Conservation (phyloP, 2,329 filamentous ascomycete species). For the Tolypocladium amazonense region DNA sequence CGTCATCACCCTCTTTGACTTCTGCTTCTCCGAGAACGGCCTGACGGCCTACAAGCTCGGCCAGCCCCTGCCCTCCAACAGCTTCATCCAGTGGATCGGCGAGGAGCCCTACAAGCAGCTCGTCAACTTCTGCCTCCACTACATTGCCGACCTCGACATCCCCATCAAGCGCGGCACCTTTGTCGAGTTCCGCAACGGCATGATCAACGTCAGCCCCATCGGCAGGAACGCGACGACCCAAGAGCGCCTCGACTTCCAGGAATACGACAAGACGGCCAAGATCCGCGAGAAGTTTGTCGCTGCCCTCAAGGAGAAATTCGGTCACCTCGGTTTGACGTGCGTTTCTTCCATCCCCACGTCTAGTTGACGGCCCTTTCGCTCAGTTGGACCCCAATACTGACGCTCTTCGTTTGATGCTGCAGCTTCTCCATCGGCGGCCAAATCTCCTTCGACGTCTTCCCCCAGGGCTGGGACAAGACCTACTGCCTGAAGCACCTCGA, state of each 20-base stretch:
- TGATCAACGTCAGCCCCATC: conserved; percentile 78
- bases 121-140: conserved; percentile 66
- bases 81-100: conserved; percentile 87
- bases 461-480: conserved; percentile 95
- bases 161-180: conserved; percentile 79
- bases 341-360: conserved; percentile 20
- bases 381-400: neutral
- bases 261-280: conserved; percentile 67
- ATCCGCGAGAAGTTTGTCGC: conserved; percentile 63
- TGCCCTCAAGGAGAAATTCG: conserved; percentile 15
- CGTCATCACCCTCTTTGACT: conserved; percentile 88
- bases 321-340: conserved; percentile 73
- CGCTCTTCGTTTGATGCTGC: neutral
- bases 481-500: conserved; percentile 88
- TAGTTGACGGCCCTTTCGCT: neutral
- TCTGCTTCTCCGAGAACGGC: conserved; percentile 95
- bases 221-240: conserved; percentile 74
- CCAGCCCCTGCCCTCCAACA: conserved; percentile 61
- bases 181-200: conserved; percentile 82
- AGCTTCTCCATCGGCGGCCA: conserved; percentile 93
- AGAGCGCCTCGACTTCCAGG: conserved; percentile 75
- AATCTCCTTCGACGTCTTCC: conserved; percentile 98
- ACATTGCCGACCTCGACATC: conserved; percentile 74
- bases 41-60: conserved; percentile 84
- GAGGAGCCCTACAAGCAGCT: conserved; percentile 74